Conservation (phyloP, 2,329 filamentous ascomycete species). For the Triangularia verruculosa region DNA sequence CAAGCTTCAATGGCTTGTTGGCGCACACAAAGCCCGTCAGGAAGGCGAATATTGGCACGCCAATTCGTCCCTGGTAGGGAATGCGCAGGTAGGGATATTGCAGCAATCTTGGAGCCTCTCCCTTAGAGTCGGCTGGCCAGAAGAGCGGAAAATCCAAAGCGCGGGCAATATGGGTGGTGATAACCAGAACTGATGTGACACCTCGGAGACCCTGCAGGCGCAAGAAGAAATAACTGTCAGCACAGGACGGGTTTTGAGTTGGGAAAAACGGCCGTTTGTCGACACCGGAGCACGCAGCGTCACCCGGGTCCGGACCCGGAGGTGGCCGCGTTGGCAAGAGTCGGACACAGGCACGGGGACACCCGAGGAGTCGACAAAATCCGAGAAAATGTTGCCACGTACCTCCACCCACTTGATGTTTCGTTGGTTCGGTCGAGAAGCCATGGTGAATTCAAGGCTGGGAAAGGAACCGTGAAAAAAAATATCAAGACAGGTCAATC, state of each 20-base stretch:
- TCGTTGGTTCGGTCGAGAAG: slow-evolving; percentile 21
- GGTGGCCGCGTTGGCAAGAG: background rate
- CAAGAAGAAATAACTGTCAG: slow-evolving; percentile 7
- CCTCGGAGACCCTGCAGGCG: slow-evolving; percentile 46
- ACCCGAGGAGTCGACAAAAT: background rate
- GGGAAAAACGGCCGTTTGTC: background rate
- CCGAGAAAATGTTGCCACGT: slow-evolving; percentile 10
- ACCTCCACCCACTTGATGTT: slow-evolving; percentile 36
- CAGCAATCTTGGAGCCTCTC: slow-evolving; percentile 42
- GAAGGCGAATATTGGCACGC: slow-evolving; percentile 55
- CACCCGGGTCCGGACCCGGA: background rate
- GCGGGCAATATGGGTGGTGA: slow-evolving; percentile 50
- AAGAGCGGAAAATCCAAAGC: slow-evolving; percentile 52
- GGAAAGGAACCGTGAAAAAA: background rate
- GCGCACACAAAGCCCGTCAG: slow-evolving; percentile 55
- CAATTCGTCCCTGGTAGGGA: slow-evolving; percentile 52
- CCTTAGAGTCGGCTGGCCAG: slow-evolving; percentile 43
- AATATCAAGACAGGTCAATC: background rate
- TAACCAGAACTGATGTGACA: slow-evolving; percentile 51
- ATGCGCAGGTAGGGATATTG: slow-evolving; percentile 53
- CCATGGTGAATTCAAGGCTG: slow-evolving; percentile 3
- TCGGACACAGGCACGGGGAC: background rate
- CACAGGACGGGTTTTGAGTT: background rate
- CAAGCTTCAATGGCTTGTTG: slow-evolving; percentile 51
- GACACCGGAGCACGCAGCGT: background rate